phyloP scores from a whole-genome alignment of 2,329 filamentous ascomycete species.

The Fusarium falciforme region DNA sequence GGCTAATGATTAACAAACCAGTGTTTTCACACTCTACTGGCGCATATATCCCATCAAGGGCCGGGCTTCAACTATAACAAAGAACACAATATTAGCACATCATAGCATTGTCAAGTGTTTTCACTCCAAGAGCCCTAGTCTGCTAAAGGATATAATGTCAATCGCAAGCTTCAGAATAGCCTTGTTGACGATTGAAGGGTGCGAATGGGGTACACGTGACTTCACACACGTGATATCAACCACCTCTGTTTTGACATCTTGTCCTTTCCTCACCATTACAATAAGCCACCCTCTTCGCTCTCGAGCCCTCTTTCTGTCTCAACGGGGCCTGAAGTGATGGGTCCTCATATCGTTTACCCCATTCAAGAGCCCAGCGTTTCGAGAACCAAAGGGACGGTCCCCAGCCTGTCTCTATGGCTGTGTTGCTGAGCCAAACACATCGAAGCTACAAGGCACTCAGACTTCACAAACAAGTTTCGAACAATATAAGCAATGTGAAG shows the following conservation, averaged over 20 bases:
- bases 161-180: neutral
- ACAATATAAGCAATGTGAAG: neutral
- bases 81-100: no score
- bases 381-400: neutral
- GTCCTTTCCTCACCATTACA: neutral
- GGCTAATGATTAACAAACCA: no score
- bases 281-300: neutral
- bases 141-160: neutral
- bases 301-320: rapidly evolving
- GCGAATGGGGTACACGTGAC: neutral
- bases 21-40: no score
- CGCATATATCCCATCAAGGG: no score
- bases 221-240: neutral
- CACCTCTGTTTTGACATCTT: neutral
- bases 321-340: neutral
- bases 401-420: neutral
- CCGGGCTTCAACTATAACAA: no score
- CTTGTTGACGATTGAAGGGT: neutral
- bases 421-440: neutral
- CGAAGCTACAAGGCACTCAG: neutral
- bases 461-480: neutral
- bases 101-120: no score
- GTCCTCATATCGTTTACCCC: neutral
- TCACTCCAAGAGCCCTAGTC: neutral
- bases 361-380: neutral